Evolutionary conservation across 192 early-diverging fungal species (phyloP), one percentile per base, ranked within the genome.

Genomic region (Chytriomyces sp.): DNA sequence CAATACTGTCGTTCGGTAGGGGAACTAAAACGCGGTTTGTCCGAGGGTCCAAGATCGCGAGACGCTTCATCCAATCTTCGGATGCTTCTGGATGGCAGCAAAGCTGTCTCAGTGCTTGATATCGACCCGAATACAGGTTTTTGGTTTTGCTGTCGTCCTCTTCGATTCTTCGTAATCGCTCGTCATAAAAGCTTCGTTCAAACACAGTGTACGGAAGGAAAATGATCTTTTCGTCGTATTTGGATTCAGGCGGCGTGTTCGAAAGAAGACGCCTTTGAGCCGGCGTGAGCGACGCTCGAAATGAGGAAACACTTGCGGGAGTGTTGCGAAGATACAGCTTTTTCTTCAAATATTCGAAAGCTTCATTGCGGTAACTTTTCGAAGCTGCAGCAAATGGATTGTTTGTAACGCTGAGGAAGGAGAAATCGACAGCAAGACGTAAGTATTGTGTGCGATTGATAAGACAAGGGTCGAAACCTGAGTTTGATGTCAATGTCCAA

Each of bases 11-110:
- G 35, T 35, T 35, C 49, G 71, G 26, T 8, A 44, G 6, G 10
- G 60, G 35, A 20, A 1, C 11, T 7, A 53, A 50, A 50, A 69
- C 68, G 23, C 68, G 68, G 45, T 73, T 73, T 45, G 71, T 10
- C 7, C 71, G 71, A 10, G 71, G 71, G 45, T 73, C 61, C 16
- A 73, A 9, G 44, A 62, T 60, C 11, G 26, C 45, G 16, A 73
- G n/a, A n/a, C 71, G 71, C 45, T 63, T 28, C 16, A 44, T 73
- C 71, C 71, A 73, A 8, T 73, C 71, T 13, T 45, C 45, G 71
- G 59, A 45, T 13, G 71, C 71, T 73, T 73, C 71, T 7, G 71
- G 71, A 45, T 73, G 71, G 26, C 71, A 73, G 60, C 71, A 73
- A 18, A 73, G 46, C 45, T 73, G 71, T 23, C 71, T 53, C 24